phyloP scores from a whole-genome alignment of 73 alveolate species.

The Durusdinium trenchii region DNA sequence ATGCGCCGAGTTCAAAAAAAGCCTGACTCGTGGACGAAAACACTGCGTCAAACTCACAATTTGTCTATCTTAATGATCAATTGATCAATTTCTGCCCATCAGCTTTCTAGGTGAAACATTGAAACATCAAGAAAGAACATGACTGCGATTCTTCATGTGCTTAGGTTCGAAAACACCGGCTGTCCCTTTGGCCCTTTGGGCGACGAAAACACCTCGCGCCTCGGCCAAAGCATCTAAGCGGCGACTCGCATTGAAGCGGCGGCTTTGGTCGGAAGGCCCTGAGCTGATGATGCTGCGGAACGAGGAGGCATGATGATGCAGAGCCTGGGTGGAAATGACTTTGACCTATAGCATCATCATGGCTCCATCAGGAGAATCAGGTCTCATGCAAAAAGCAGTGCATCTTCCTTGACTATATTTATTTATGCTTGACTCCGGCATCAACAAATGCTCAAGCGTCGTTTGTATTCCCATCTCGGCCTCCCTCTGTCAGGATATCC shows the following conservation, averaged over 20 bases:
- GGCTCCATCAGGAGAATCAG: not conserved
- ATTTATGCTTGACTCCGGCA: no score
- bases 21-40: no score
- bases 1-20: no score
- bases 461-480: not conserved
- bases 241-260: slow-evolving; percentile 7
- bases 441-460: no score
- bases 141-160: not conserved
- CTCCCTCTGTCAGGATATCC: not conserved
- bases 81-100: no score
- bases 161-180: not conserved
- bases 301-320: not conserved
- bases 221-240: slow-evolving; percentile 53
- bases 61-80: no score
- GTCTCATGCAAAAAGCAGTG: not conserved
- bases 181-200: not conserved
- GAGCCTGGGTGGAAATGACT: not conserved
- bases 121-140: not conserved
- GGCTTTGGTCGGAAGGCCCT: not conserved
- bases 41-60: no score
- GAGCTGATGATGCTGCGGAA: not conserved
- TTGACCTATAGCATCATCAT: not conserved
- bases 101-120: not conserved
- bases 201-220: not conserved
- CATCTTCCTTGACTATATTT: not conserved